These are phyloP conservation scores for Silybum marianum DNA, from an alignment of 129 eudicot species.

Conservation along the genomic window DNA sequence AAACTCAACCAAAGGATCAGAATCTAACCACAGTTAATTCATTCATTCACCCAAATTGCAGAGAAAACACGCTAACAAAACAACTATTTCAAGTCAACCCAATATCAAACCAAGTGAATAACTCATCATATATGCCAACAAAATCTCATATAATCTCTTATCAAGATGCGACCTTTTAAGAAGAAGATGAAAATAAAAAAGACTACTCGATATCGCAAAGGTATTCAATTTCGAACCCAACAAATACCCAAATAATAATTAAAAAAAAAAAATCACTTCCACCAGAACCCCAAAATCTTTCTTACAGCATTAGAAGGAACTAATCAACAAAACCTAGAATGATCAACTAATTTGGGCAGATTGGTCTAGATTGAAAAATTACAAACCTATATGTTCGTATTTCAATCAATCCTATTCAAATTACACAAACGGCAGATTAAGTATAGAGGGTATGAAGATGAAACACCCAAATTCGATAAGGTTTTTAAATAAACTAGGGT, in stretches of 20 bases:
- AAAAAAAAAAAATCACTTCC: too few species aligned
- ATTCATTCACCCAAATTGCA: constrained; percentile 20
- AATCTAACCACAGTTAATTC: neutral
- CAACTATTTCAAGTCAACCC: neutral
- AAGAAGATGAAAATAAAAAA: neutral
- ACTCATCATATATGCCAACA: neutral
- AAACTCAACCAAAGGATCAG: neutral
- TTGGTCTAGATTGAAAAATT: neutral
- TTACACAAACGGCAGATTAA: neutral
- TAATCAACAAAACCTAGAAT: constrained; percentile 2
- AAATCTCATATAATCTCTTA: neutral
- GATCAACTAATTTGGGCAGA: neutral
- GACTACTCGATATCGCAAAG: neutral
- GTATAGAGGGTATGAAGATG: neutral
- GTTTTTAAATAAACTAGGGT: neutral
- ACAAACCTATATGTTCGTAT: neutral
- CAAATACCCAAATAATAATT: neutral
- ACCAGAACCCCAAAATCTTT: neutral
- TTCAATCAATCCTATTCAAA: neutral
- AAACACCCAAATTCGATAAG: neutral
- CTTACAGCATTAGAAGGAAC: neutral
- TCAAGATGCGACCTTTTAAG: neutral
- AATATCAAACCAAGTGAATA: neutral
- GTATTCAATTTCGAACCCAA: constrained; percentile 4
- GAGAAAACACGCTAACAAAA: neutral